These are phyloP conservation scores for Pisolithus sp. DNA, from an alignment of 768 basidiomycete species.

Conservation along the genomic window DNA sequence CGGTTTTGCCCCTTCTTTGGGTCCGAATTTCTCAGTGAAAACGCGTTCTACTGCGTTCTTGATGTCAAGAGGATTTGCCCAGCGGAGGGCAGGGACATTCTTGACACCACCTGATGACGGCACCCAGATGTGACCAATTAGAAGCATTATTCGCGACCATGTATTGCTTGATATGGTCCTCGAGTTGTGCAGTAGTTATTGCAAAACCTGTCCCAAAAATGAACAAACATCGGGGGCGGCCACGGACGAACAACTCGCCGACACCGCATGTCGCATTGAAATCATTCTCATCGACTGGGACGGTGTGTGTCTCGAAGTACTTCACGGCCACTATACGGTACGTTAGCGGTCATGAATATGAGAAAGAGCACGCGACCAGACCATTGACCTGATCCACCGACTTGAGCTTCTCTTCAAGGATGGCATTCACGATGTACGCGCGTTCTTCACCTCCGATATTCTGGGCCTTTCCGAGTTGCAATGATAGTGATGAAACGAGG, in stretches of 20 bases:
- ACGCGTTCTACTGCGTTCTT: slow-evolving; percentile 74
- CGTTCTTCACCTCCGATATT: slow-evolving; percentile 47
- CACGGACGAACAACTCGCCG: slow-evolving; percentile 45
- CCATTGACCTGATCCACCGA: slow-evolving; percentile 83
- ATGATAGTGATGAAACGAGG: slow-evolving; percentile 61
- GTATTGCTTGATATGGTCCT: slow-evolving; percentile 48
- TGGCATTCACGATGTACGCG: slow-evolving; percentile 56
- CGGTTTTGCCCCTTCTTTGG: slow-evolving; percentile 58
- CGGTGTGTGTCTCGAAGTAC: slow-evolving; percentile 55
- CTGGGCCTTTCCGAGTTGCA: slow-evolving; percentile 50
- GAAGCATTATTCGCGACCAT: slow-evolving; percentile 46
- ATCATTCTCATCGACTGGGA: slow-evolving; percentile 58
- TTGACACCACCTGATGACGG: slow-evolving; percentile 61
- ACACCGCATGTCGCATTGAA: slow-evolving; percentile 83
- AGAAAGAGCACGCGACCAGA: slow-evolving; percentile 22
- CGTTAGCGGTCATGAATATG: slow-evolving; percentile 1
- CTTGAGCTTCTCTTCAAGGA: slow-evolving; percentile 69
- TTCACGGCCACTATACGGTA: slow-evolving; percentile 48
- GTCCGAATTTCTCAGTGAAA: slow-evolving; percentile 64
- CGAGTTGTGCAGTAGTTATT: slow-evolving; percentile 63
- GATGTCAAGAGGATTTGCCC: slow-evolving; percentile 79
- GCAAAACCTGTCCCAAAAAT: slow-evolving; percentile 57
- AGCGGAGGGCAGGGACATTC: slow-evolving; percentile 56
- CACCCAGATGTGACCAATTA: slow-evolving; percentile 74
- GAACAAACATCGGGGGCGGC: not conserved